phyloP scores from a whole-genome alignment of 2,329 filamentous ascomycete genomes.

The Ophiosphaerella narmari region DNA sequence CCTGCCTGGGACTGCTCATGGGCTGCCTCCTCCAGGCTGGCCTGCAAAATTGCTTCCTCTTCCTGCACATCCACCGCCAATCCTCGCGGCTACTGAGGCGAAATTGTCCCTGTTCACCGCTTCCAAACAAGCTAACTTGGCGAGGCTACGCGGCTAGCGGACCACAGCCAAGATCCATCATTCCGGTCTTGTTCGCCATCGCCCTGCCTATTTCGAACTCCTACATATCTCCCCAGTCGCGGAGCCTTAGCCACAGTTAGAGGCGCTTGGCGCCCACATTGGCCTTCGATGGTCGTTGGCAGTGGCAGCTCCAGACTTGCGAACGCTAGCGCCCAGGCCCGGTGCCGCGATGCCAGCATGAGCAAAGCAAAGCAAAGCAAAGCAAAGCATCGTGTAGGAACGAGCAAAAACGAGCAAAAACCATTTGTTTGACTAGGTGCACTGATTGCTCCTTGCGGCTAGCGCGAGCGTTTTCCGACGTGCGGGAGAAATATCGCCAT shows the following conservation, averaged over 20 bases:
- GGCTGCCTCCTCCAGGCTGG: background rate
- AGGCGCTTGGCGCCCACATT: slow-evolving; percentile 26
- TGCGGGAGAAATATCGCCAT: slow-evolving; percentile 11
- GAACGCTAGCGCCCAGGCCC: slow-evolving; percentile 26
- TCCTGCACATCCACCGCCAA: background rate
- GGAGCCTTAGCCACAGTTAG: slow-evolving; percentile 12
- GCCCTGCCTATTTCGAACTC: slow-evolving; percentile 12
- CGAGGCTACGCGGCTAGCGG: slow-evolving; percentile 15
- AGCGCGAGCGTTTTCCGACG: slow-evolving; percentile 20
- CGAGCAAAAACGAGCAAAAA: slow-evolving; percentile 8
- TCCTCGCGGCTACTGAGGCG: background rate
- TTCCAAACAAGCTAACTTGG: slow-evolving; percentile 5
- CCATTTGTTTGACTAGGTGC: no score
- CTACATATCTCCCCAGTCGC: background rate
- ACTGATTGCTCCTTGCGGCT: slow-evolving; percentile 11
- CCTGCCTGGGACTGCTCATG: no score
- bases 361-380: slow-evolving; percentile 4
- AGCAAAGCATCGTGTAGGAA: slow-evolving; percentile 11
- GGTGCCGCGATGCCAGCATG: slow-evolving; percentile 27
- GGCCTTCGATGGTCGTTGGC: slow-evolving; percentile 21
- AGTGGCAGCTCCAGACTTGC: slow-evolving; percentile 18
- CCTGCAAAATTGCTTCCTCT: no score
- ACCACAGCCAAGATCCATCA: slow-evolving; percentile 2
- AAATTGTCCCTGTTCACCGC: slow-evolving; percentile 16
- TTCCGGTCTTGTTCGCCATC: background rate